These are phyloP conservation scores for Croton setiger DNA, from an alignment of 441 rosid genomes.

Conservation along the genomic window DNA sequence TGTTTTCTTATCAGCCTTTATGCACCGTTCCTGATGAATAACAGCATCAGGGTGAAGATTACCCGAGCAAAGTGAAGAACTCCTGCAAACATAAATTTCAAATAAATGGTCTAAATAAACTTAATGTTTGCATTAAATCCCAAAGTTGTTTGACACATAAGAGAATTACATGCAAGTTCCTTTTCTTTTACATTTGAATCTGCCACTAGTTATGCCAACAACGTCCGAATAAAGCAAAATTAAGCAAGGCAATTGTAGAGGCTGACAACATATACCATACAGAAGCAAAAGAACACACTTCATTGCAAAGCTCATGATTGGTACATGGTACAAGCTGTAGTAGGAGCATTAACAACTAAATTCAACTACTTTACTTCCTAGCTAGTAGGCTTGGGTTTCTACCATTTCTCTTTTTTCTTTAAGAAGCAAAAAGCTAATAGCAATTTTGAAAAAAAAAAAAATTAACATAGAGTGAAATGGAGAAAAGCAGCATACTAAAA, in stretches of 20 bases:
- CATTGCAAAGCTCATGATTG: not conserved
- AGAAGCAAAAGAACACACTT: not conserved
- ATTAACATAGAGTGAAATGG: not conserved
- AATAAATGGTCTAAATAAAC: slow-evolving; percentile 19
- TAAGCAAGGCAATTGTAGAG: not conserved
- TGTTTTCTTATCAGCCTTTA: slow-evolving; percentile 49
- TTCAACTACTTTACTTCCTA: not conserved
- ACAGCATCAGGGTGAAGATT: slow-evolving; percentile 82
- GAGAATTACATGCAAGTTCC: not conserved
- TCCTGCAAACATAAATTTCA: slow-evolving; percentile 61
- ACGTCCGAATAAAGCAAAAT: not conserved
- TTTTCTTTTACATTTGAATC: not conserved
- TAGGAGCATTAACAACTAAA: not conserved
- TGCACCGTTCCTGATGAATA: slow-evolving; percentile 41
- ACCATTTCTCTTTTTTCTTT: not conserved
- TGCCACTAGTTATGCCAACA: not conserved
- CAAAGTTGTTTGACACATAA: slow-evolving; percentile 12
- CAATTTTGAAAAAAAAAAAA: too few species aligned
- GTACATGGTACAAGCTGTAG: not conserved
- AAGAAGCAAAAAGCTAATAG: not conserved
- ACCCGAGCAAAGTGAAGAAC: slow-evolving; percentile 66
- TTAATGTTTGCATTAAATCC: slow-evolving; percentile 7
- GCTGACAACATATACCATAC: not conserved
- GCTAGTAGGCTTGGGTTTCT: not conserved
- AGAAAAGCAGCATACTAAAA: not conserved